Evolutionary conservation across 331 rosid species (phyloP).

Genomic region (Quercus tomentella): DNA sequence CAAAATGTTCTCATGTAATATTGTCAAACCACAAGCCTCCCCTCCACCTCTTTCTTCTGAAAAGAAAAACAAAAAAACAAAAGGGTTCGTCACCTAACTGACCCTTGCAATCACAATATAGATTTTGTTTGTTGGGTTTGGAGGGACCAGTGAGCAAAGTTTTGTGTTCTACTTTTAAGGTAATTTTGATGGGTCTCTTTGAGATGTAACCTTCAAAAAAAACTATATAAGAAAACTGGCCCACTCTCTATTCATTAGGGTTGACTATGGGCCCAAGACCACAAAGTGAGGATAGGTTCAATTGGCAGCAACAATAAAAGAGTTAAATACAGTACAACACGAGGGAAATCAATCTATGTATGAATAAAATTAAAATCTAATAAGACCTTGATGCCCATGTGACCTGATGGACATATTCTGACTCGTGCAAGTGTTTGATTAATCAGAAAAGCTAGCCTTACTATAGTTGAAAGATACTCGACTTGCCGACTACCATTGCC

Average conservation of each 20-base stretch:
- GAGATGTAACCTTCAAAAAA: not conserved
- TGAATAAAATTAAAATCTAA: not conserved
- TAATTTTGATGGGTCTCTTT: not conserved
- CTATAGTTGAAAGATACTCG: not conserved
- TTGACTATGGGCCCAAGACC: too few species aligned
- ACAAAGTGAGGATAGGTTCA: too few species aligned
- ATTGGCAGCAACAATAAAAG: too few species aligned
- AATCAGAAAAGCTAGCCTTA: not conserved
- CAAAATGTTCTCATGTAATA: not conserved
- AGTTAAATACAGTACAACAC: too few species aligned
- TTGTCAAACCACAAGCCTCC: not conserved
- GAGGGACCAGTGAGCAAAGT: not conserved
- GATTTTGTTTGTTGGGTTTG: not conserved
- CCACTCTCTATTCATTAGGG: too few species aligned
- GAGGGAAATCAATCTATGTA: too few species aligned
- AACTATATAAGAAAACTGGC: not conserved
- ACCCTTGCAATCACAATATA: not conserved
- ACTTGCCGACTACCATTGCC: not conserved
- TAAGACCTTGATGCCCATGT: not conserved
- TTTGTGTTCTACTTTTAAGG: not conserved
- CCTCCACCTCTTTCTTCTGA: not conserved
- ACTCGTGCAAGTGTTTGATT: not conserved
- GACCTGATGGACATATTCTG: not conserved
- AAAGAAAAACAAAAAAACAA: not conserved
- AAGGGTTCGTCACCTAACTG: not conserved